phyloP scores from a whole-genome alignment of 1,284 basidiomycete species.

The Agroathelia rolfsii region DNA sequence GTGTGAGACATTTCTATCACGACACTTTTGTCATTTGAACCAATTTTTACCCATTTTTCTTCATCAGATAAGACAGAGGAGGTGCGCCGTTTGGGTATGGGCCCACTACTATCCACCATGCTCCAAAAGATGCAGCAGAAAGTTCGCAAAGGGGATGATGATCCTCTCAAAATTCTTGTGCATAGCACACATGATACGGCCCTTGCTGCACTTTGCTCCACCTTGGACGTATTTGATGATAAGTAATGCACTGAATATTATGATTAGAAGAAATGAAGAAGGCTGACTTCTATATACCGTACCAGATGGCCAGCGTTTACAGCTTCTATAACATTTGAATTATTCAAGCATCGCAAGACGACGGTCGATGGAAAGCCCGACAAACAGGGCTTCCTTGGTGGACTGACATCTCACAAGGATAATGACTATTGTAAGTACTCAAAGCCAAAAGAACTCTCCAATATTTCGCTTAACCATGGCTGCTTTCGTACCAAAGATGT shows the following conservation, averaged over 20 bases:
- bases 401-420: constrained; percentile 7
- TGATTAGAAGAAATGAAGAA: not conserved
- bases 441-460: no score
- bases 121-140: constrained; percentile 51
- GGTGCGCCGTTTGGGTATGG: constrained; percentile 71
- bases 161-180: constrained; percentile 53
- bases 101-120: constrained; percentile 58
- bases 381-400: constrained; percentile 25
- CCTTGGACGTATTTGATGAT: constrained; percentile 70
- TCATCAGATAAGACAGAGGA: constrained; percentile 59
- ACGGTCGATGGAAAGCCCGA: constrained; percentile 10
- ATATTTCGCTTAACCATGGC: no score
- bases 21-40: constrained; percentile 9
- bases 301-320: constrained; percentile 68
- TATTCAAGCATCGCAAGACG: constrained; percentile 38
- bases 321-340: constrained; percentile 62
- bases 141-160: constrained; percentile 29
- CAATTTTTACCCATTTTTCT: constrained; percentile 2
- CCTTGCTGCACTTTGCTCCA: constrained; percentile 56
- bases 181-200: constrained; percentile 73
- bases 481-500: constrained; percentile 37
- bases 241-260: constrained; percentile 27
- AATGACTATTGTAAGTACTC: no score
- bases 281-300: not conserved
- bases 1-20: constrained; percentile 24